phyloP scores from a whole-genome alignment of 345 rosid genomes.

The Psidium guajava region DNA sequence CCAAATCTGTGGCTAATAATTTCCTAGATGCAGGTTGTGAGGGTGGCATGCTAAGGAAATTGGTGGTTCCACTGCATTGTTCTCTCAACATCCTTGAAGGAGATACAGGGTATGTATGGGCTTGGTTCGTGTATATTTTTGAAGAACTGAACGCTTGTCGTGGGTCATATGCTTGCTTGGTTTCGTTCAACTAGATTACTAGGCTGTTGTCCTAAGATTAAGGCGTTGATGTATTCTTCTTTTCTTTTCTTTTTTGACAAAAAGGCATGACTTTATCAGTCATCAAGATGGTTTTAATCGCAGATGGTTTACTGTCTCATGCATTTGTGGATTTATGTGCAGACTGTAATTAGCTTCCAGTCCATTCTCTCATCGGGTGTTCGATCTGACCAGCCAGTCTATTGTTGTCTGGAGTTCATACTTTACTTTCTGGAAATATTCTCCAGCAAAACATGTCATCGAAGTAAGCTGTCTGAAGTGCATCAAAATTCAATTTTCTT shows the following conservation, averaged over 20 bases:
- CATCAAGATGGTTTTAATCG: too few species aligned
- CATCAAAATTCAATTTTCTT: neutral
- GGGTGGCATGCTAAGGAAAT: constrained; percentile 28
- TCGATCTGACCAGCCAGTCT: constrained; percentile 84
- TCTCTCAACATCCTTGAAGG: constrained; percentile 93
- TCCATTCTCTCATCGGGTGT: constrained; percentile 36
- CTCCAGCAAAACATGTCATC: constrained; percentile 55
- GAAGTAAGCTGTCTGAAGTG: constrained; percentile 26
- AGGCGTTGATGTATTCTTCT: neutral
- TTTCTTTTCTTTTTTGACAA: neutral
- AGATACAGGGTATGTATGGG: constrained; percentile 58
- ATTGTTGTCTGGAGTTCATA: constrained; percentile 58
- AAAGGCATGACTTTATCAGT: neutral
- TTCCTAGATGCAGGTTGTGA: constrained; percentile 16
- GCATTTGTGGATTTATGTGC: neutral
- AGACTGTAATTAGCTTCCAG: neutral
- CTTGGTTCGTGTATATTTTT: neutral
- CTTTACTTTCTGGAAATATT: constrained; percentile 69
- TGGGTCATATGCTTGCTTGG: neutral
- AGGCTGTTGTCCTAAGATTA: too few species aligned
- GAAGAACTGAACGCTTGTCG: neutral
- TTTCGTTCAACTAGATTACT: neutral
- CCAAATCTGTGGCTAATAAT: neutral
- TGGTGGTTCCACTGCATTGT: constrained; percentile 55
- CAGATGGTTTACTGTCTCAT: neutral